Base-by-base conservation (phyloP, 352 stramenopile genomes). In the Pythium dissotocum region DNA sequence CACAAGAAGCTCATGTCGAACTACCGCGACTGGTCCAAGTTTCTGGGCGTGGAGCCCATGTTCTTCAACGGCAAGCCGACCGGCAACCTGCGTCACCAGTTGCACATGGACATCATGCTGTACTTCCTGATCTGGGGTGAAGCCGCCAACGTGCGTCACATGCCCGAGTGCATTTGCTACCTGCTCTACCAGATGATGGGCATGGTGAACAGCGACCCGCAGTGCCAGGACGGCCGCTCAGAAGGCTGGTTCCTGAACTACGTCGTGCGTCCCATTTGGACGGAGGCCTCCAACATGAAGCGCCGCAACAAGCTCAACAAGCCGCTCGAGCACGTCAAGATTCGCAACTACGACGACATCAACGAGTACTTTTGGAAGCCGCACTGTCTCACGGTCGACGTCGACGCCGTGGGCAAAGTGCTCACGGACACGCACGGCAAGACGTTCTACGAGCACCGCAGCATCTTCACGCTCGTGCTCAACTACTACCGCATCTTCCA, bases 101-200 rank as follows among this genome's bases (percentile, higher is more conserved):
- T 77, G 56, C 71, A 80, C 49, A 80, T 80, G 87, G 91, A 98
- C 75, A 76, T 98, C 28, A 89, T 98, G 30, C 67, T 98, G 7
- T 97, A 90, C 75, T 95, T 98, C 69, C 92, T 93, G 62, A 90
- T 98, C 65, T 98, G 94, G 94, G 93, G 94, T 21, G 94, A 98
- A 78, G 85, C 79, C 7, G 90, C 79, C 46, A 98, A 98, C 77
- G 71, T 98, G 28, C 77, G 92, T 26, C 93, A 98, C 74, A 97
- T 98, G 88, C 88, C 94, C 8, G 94, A 98, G 69, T 98, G 91
- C 73, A 57, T 97, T 58, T 98, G 91, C 80, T 98, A 97, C 71
- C 71, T 98, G 21, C 97, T 97, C 67, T 90, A 98, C 73, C 67
- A 78, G 58, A 76, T 80, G 71, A 58, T 78, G 44, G 56, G 42